Evolutionary conservation across 1,284 basidiomycete species (phyloP), one percentile per base, ranked within the genome.

Genomic region (Paramarasmius palmivorus): DNA sequence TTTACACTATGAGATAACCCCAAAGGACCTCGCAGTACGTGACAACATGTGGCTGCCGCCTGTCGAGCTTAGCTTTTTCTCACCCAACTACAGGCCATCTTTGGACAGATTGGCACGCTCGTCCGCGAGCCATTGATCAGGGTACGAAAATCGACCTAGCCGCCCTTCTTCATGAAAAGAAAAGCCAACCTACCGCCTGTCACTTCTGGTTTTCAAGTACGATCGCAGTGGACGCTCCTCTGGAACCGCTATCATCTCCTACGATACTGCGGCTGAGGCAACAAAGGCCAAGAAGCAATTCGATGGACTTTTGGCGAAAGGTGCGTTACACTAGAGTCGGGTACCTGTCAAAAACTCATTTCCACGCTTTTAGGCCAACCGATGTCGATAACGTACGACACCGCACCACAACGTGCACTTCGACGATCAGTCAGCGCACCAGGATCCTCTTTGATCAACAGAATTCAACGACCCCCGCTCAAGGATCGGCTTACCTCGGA

Each of bases 161-260:
- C 77, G 79, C 77, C 74, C 74, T 70, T 79, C 75, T 74, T 71
- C 78, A 73, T 81, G 68, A 79, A 79, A 71, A 73, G 7, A 32
- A 46, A 46, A 46, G 53, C 61, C 63, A 59, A 62, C 57, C 54
- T 52, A 56, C 29, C 50, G 32, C 51, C 50, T 55, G 15, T 73
- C 64, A 61, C 64, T 67, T 72, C 72, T 65, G 63, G 54, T 61
- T 64, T 66, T 71, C 68, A 78, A 97, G 95, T 98, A 95, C 75
- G 95, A 98, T 76, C 88, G 90, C 66, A 95, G 93, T 64, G 95
- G 95, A 61, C 90, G 95, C 66, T 97, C 95, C 46, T 86, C 83
- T 25, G 95, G 95, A 56, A 77, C 83, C 54, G 95, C 92, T 25
- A 82, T 86, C 59, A 78, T 98, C 67, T 79, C 86, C n/a, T 98